Evolutionary conservation across 106 monocot genomes (phyloP).

Genomic region (Dendrobium huoshanense): DNA sequence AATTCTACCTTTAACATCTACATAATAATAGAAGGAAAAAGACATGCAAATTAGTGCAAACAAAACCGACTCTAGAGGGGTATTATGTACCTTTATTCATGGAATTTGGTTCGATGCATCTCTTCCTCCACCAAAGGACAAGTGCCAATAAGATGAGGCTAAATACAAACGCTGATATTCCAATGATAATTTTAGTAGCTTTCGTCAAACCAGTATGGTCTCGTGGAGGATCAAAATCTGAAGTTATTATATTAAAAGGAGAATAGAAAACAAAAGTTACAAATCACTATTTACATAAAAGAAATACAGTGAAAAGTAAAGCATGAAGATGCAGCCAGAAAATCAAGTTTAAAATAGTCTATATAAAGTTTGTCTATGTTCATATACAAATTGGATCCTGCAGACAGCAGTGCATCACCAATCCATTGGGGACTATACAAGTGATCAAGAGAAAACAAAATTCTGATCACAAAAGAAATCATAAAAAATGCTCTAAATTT

Average conservation of each 20-base stretch:
- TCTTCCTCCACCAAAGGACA: conserved; percentile 6
- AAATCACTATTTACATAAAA: neutral
- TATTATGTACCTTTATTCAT: conserved; percentile 5
- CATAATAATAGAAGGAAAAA: neutral
- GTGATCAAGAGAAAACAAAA: too few species aligned
- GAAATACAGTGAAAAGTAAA: neutral
- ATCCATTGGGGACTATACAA: neutral
- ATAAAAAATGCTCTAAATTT: neutral
- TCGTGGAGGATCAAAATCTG: conserved; percentile 7
- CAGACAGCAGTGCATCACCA: neutral
- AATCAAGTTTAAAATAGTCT: neutral
- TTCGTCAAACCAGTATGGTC: conserved; percentile 5
- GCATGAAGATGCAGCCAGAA: neutral
- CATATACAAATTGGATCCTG: neutral
- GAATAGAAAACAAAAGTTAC: neutral
- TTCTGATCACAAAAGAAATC: neutral
- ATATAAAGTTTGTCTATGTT: neutral
- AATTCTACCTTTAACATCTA: neutral
- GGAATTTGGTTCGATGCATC: neutral
- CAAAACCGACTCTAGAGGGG: neutral
- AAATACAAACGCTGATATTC: neutral
- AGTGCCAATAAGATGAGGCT: conserved; percentile 2
- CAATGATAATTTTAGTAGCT: conserved; percentile 2
- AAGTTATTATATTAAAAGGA: neutral
- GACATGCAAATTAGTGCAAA: neutral